Conservation (phyloP, 2,329 filamentous ascomycete genomes). For the Lizonia empirigonia region DNA sequence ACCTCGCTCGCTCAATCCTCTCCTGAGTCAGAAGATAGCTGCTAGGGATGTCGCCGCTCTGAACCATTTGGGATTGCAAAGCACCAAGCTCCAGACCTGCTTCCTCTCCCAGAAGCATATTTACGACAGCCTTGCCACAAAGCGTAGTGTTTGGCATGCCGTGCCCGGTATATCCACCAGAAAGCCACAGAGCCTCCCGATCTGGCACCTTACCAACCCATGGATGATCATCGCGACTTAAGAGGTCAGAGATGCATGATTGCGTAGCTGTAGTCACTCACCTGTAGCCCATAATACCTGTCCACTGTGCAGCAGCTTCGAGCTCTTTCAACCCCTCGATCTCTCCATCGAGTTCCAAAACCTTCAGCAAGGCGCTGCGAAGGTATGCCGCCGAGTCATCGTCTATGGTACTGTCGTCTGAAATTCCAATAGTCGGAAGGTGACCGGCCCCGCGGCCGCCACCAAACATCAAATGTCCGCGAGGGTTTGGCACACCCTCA, state of each 20-base stretch:
- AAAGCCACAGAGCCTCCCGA: slow-evolving; percentile 64
- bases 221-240: slow-evolving; percentile 63
- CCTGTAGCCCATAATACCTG: slow-evolving; percentile 79
- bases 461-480: slow-evolving; percentile 70
- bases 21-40: slow-evolving; percentile 48
- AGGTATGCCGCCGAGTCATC: slow-evolving; percentile 62
- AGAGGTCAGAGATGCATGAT: too few species aligned
- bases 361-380: slow-evolving; percentile 50
- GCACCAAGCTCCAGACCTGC: slow-evolving; percentile 40
- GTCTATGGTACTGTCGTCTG: slow-evolving; percentile 65
- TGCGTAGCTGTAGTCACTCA: too few species aligned
- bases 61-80: slow-evolving; percentile 41
- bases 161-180: slow-evolving; percentile 72
- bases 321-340: slow-evolving; percentile 52
- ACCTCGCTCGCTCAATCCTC: slow-evolving; percentile 39
- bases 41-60: slow-evolving; percentile 43
- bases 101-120: slow-evolving; percentile 59
- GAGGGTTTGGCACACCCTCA: slow-evolving; percentile 45
- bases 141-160: slow-evolving; percentile 77
- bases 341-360: slow-evolving; percentile 44
- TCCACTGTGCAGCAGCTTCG: slow-evolving; percentile 64
- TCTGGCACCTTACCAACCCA: slow-evolving; percentile 74
- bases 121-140: slow-evolving; percentile 66
- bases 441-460: slow-evolving; percentile 66
- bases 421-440: slow-evolving; percentile 60